Conservation (phyloP, 306 rosid species). For the Trichosanthes cucumerina region DNA sequence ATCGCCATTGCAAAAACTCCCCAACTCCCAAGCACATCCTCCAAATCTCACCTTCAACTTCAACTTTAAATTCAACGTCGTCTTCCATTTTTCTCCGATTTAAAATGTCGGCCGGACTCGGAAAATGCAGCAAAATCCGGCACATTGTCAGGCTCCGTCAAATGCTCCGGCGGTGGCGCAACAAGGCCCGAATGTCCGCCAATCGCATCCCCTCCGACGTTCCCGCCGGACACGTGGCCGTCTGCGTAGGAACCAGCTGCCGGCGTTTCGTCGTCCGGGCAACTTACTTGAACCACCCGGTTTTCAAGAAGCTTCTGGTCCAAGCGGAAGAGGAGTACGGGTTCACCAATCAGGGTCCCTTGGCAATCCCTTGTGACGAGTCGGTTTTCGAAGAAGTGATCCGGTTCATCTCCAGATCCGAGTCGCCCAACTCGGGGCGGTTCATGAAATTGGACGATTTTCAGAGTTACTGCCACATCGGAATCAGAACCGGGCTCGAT, state of each 20-base stretch:
- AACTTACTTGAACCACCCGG: conserved; percentile 77
- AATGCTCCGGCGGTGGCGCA: conserved; percentile 83
- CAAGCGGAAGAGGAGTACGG: conserved; percentile 88
- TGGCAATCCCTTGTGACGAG: conserved; percentile 86
- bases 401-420: conserved; percentile 53
- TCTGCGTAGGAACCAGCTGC: conserved; percentile 51
- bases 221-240: conserved; percentile 86
- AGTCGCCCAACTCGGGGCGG: conserved; percentile 27
- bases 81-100: background rate
- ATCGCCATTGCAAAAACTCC: background rate
- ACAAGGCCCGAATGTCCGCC: conserved; percentile 62
- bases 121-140: conserved; percentile 82
- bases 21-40: conserved; percentile 1
- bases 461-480: conserved; percentile 46
- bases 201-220: conserved; percentile 67
- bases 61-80: background rate
- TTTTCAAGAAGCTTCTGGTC: conserved; percentile 61
- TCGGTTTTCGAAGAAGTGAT: conserved; percentile 47
- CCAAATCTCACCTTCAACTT: background rate
- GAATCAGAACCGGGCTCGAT: conserved; percentile 33
- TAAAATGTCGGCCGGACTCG: conserved; percentile 42
- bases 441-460: conserved; percentile 44
- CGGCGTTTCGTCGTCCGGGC: conserved; percentile 65
- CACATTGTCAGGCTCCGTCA: conserved; percentile 89
- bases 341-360: conserved; percentile 51